Evolutionary conservation across 139 green algal species (phyloP).

Genomic region (Micractinium conductrix): DNA sequence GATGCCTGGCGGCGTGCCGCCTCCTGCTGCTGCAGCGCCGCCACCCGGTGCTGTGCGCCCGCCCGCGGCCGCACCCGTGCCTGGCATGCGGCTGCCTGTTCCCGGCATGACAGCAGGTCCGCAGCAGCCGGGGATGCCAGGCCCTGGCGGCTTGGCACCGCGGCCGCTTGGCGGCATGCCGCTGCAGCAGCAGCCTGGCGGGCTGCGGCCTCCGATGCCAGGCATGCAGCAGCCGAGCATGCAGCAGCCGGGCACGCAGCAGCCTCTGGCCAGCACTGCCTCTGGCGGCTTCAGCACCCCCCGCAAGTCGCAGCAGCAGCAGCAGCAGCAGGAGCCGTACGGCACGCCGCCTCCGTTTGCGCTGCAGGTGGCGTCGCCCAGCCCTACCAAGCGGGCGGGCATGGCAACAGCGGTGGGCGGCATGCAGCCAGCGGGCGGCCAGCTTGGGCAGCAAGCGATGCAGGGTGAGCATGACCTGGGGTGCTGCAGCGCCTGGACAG

Average conservation of each 20-base stretch:
- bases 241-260: not conserved
- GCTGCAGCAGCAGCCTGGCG: not conserved
- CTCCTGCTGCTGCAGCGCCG: no score
- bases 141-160: not conserved
- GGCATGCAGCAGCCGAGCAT: not conserved
- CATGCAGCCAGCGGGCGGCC: not conserved
- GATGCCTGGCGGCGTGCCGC: not conserved
- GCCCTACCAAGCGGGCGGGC: constrained; percentile 11
- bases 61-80: not conserved
- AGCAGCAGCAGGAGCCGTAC: constrained; percentile 3
- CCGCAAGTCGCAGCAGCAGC: constrained; percentile 17
- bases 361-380: constrained; percentile 24
- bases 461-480: not conserved
- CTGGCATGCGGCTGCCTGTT: constrained; percentile 9
- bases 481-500: no score
- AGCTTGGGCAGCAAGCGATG: not conserved
- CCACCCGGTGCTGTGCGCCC: not conserved
- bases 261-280: not conserved
- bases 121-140: not conserved
- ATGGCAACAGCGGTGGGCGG: not conserved
- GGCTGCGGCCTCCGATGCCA: not conserved
- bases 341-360: constrained; percentile 22
- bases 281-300: constrained; percentile 18
- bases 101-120: not conserved
- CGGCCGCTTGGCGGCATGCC: not conserved